Percentiles rank a stretch among this genome's conserved stretches.
Evolutionary conservation across 345 rosid species (phyloP).

Genomic region (Brassica incana): DNA sequence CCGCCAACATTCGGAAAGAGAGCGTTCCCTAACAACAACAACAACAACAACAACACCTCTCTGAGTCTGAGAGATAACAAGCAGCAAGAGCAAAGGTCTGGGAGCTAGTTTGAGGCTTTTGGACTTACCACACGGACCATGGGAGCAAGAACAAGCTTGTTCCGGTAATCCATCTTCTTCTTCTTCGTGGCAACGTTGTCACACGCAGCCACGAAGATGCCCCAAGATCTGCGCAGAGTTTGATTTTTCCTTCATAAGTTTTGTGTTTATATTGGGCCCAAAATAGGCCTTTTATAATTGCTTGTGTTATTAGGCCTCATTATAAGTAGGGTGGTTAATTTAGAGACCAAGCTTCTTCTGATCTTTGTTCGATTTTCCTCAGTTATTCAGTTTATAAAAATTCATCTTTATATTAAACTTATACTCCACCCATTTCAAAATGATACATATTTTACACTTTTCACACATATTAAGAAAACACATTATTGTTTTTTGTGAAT

Average conservation of each 20-base stretch:
- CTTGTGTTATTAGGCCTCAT: not conserved
- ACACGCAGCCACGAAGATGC: conserved; percentile 31
- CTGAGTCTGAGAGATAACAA: not conserved
- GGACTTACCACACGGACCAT: conserved; percentile 95
- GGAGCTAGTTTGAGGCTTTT: not conserved
- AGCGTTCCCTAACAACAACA: conserved; percentile 65
- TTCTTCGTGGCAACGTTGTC: conserved; percentile 27
- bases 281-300: not conserved
- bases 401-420: no score
- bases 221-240: conserved; percentile 21
- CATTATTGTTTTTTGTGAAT: no score
- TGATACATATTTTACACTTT: no score
- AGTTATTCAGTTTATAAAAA: no score
- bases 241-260: not conserved
- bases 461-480: no score
- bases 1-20: conserved; percentile 73
- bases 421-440: no score
- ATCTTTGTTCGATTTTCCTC: no score
- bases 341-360: no score
- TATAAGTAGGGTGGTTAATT: no score
- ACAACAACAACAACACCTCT: not conserved
- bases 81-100: not conserved
- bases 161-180: conserved; percentile 68
- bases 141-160: conserved; percentile 92
- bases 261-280: not conserved